A percentile compares a stretch with the other conserved stretches of the same genome.
These are phyloP conservation scores for Mesotaenium endlicherianum DNA, from an alignment of 139 green algal species.

Conservation along the genomic window DNA sequence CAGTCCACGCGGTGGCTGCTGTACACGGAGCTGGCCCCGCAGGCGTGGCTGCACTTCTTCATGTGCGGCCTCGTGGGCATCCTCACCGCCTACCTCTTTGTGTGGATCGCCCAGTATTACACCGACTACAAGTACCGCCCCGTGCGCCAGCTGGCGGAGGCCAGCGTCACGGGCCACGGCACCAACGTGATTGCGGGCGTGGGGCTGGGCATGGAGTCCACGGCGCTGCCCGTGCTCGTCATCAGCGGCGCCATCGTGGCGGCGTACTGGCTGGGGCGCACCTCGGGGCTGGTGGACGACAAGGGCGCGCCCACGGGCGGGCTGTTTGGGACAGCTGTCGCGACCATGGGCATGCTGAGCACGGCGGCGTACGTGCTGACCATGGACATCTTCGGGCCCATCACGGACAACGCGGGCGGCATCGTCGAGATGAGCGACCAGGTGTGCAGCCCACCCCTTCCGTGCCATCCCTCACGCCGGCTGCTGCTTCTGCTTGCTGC, in stretches of 20 bases:
- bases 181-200: constrained; percentile 66
- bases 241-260: constrained; percentile 59
- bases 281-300: constrained; percentile 56
- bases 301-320: constrained; percentile 42
- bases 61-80: constrained; percentile 68
- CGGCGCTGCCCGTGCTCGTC: constrained; percentile 61
- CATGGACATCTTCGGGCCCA: constrained; percentile 72
- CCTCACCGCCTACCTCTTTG: constrained; percentile 61
- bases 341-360: constrained; percentile 68
- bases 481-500: no score
- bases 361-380: constrained; percentile 64
- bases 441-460: no score
- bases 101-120: constrained; percentile 66
- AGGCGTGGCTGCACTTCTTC: constrained; percentile 67
- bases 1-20: constrained; percentile 57
- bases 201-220: constrained; percentile 64
- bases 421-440: constrained; percentile 72
- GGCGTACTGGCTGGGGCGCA: constrained; percentile 62
- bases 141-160: constrained; percentile 55
- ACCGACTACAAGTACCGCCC: constrained; percentile 61
- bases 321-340: constrained; percentile 57
- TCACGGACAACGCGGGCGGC: constrained; percentile 75
- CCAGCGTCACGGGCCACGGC: constrained; percentile 56
- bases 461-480: no score
- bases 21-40: constrained; percentile 51